Evolutionary conservation across 306 rosid species (phyloP).

Genomic region (Lotus japonicus): DNA sequence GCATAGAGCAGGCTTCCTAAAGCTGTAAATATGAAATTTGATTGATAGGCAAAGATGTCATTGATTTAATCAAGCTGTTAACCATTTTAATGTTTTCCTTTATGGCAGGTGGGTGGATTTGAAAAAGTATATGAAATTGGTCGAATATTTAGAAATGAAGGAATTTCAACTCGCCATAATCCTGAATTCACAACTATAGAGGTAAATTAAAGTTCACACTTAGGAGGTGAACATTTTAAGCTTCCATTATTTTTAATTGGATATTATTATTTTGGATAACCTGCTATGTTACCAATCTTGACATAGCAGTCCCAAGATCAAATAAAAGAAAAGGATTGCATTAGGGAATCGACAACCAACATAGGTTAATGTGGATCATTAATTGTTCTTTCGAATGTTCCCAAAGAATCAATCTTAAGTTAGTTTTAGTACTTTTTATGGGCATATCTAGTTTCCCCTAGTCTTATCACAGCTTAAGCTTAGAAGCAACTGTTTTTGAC

Average conservation of each 20-base stretch:
- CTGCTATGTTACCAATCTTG: not conserved
- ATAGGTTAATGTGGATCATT: not conserved
- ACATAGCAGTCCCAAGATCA: not conserved
- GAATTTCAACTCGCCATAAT: constrained; percentile 96
- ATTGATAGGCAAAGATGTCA: not conserved
- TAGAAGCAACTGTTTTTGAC: constrained; percentile 4
- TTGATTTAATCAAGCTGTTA: constrained; percentile 7
- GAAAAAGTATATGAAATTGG: constrained; percentile 97
- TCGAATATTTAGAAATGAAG: constrained; percentile 95
- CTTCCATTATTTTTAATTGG: not conserved
- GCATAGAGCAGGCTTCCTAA: not conserved
- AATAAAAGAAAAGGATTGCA: constrained; percentile 1
- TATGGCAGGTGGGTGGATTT: constrained; percentile 86
- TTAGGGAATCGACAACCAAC: not conserved
- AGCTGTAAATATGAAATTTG: constrained; percentile 14
- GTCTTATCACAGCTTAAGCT: not conserved
- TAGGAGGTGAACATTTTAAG: not conserved
- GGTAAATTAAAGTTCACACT: constrained; percentile 38
- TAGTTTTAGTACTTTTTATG: not conserved
- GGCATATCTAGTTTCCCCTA: constrained; percentile 2
- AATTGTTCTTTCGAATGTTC: constrained; percentile 10
- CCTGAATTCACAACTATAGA: constrained; percentile 98
- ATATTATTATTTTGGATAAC: not conserved
- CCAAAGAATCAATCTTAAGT: not conserved
- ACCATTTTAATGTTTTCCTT: constrained; percentile 14